Conservation (phyloP, 345 rosid species). For the Populus nigra region DNA sequence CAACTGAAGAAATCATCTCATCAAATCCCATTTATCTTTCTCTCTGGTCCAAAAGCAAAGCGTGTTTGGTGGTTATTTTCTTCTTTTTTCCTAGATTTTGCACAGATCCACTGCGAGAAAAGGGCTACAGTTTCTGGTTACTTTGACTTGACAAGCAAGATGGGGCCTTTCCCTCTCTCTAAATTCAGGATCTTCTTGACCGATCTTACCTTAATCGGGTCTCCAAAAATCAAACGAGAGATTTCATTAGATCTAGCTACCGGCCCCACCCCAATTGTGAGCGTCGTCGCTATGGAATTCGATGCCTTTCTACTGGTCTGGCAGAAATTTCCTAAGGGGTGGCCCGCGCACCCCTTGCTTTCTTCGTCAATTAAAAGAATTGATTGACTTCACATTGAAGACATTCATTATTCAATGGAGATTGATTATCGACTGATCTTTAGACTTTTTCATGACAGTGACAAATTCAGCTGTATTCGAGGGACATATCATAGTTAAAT, state of each 20-base stretch:
- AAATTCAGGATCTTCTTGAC: conserved; percentile 12
- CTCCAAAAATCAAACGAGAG: conserved; percentile 15
- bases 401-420: too few species aligned
- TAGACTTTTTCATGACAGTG: too few species aligned
- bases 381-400: conserved; percentile 3
- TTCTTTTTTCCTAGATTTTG: not conserved
- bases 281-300: too few species aligned
- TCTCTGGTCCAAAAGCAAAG: conserved; percentile 2
- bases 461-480: too few species aligned
- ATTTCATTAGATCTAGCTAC: not conserved
- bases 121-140: conserved; percentile 10
- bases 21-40: not conserved
- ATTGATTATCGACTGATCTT: too few species aligned
- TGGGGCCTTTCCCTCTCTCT: conserved; percentile 7
- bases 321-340: conserved; percentile 8
- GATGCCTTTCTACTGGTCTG: not conserved
- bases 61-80: conserved; percentile 6
- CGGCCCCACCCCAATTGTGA: conserved; percentile 9
- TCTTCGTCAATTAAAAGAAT: conserved; percentile 13
- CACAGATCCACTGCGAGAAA: too few species aligned
- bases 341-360: not conserved
- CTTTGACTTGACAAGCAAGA: conserved; percentile 15
- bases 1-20: too few species aligned
- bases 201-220: conserved; percentile 14
- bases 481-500: too few species aligned